These are phyloP conservation scores for Leccinum truebloodii DNA, from an alignment of 768 basidiomycete species.

Conservation along the genomic window DNA sequence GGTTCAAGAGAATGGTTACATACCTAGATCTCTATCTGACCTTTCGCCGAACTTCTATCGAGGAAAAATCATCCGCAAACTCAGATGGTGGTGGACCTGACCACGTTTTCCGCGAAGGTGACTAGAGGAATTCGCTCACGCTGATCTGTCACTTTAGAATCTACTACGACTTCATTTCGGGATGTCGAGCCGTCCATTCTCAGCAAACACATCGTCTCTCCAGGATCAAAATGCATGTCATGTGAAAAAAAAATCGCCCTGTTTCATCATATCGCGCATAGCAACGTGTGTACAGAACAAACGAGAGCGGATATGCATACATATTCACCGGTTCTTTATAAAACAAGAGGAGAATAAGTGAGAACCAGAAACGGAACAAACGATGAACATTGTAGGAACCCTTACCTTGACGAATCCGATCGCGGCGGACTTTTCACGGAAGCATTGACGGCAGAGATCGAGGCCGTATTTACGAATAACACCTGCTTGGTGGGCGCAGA, in stretches of 20 bases:
- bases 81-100: not conserved
- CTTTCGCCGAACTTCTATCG: not conserved
- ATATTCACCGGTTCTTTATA: conserved; percentile 47
- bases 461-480: conserved; percentile 97
- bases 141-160: not conserved
- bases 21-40: not conserved
- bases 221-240: not conserved
- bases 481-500: conserved; percentile 96
- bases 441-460: conserved; percentile 97
- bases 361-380: not conserved
- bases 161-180: not conserved
- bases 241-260: conserved; percentile 5
- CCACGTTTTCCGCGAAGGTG: not conserved
- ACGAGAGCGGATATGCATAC: not conserved
- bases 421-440: conserved; percentile 92
- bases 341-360: not conserved
- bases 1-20: not conserved
- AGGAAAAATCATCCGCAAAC: not conserved
- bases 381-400: not conserved
- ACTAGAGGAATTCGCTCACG: not conserved
- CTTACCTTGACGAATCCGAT: conserved; percentile 94
- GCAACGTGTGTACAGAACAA: not conserved
- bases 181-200: not conserved
- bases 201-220: not conserved
- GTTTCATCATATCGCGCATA: conserved; percentile 17